Evolutionary conservation across 768 basidiomycete genomes (phyloP).

Genomic region (Suillus sp.): DNA sequence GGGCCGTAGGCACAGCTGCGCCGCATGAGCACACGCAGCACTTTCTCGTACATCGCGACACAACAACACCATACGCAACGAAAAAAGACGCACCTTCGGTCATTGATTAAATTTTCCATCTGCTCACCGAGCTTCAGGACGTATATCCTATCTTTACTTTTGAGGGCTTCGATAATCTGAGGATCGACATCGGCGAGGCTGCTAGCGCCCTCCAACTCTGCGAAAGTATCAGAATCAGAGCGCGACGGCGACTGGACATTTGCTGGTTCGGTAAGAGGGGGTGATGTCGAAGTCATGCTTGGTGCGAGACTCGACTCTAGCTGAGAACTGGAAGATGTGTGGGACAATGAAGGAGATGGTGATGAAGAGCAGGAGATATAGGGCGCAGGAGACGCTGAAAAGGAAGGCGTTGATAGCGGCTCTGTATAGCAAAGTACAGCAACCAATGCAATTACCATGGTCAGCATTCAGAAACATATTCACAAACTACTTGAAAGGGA

Average conservation of each 20-base stretch:
- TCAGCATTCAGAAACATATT: slow-evolving; percentile 17
- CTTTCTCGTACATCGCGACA: slow-evolving; percentile 1
- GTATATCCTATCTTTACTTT: slow-evolving; percentile 85
- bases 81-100: slow-evolving; percentile 58
- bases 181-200: slow-evolving; percentile 59
- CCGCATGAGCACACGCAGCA: slow-evolving; percentile 10
- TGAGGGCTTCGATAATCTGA: slow-evolving; percentile 83
- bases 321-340: slow-evolving; percentile 17
- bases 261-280: slow-evolving; percentile 20
- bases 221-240: slow-evolving; percentile 32
- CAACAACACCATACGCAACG: slow-evolving; percentile 15
- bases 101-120: slow-evolving; percentile 79
- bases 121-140: slow-evolving; percentile 87
- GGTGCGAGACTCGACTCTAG: slow-evolving; percentile 18
- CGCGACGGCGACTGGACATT: slow-evolving; percentile 20
- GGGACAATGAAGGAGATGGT: slow-evolving; percentile 17
- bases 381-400: slow-evolving; percentile 14
- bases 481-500: slow-evolving; percentile 8
- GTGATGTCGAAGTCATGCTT: slow-evolving; percentile 11
- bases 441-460: slow-evolving; percentile 10
- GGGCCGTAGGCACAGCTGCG: neutral
- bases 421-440: slow-evolving; percentile 12
- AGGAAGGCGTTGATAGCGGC: slow-evolving; percentile 13
- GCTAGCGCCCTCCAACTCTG: slow-evolving; percentile 31
- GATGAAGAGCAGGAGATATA: slow-evolving; percentile 19